These are phyloP conservation scores for Chara braunii DNA, from an alignment of 139 green algal genomes.

Conservation along the genomic window DNA sequence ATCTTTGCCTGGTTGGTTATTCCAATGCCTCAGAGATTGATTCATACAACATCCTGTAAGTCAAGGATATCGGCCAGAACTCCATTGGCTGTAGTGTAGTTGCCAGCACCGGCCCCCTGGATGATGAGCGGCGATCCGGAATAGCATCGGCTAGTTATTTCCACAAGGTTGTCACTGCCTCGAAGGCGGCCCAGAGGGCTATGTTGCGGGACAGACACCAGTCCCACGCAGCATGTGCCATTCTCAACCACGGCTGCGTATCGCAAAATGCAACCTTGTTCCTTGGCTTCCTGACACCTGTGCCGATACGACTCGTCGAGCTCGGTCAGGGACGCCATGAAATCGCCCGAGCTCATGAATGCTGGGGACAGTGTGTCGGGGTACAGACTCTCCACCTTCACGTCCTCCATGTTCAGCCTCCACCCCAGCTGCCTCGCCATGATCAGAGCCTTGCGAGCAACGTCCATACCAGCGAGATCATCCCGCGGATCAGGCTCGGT, in stretches of 20 bases:
- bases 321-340: slow-evolving; percentile 7
- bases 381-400: slow-evolving; percentile 38
- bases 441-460: slow-evolving; percentile 42
- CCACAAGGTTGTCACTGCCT: slow-evolving; percentile 37
- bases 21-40: background rate
- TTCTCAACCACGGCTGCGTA: slow-evolving; percentile 30
- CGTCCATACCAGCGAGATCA: slow-evolving; percentile 40
- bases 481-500: slow-evolving; percentile 39
- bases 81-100: slow-evolving; percentile 33
- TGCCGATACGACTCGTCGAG: slow-evolving; percentile 3
- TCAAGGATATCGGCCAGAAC: slow-evolving; percentile 41
- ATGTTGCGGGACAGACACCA: slow-evolving; percentile 20
- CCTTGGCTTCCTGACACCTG: background rate
- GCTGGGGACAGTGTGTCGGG: slow-evolving; percentile 1
- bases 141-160: slow-evolving; percentile 5
- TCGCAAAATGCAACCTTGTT: slow-evolving; percentile 18
- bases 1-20: background rate
- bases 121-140: slow-evolving; percentile 25
- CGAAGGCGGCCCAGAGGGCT: slow-evolving; percentile 28
- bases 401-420: slow-evolving; percentile 20
- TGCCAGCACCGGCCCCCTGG: slow-evolving; percentile 36
- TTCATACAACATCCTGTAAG: too few species aligned
- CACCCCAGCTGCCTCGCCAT: slow-evolving; percentile 25
- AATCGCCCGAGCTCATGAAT: slow-evolving; percentile 18
- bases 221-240: slow-evolving; percentile 19